Conservation (phyloP, 345 rosid species). For the Sisymbrium altissimum region DNA sequence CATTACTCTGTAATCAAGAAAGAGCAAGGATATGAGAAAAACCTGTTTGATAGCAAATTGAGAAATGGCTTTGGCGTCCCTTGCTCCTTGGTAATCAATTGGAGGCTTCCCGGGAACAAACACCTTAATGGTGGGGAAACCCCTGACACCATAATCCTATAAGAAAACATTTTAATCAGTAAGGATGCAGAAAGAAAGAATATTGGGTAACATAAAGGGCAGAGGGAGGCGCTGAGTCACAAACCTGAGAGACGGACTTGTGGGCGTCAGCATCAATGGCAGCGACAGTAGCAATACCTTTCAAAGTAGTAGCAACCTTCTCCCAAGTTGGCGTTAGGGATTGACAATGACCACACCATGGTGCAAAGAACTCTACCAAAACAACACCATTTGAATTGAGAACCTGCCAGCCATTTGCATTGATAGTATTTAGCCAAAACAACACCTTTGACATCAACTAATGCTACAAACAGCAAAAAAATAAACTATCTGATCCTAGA, state of each 20-base stretch:
- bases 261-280: slow-evolving; percentile 96
- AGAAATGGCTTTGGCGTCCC: slow-evolving; percentile 82
- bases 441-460: background rate
- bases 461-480: too few relatives aligned
- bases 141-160: slow-evolving; percentile 85
- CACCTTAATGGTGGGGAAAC: slow-evolving; percentile 92
- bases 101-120: slow-evolving; percentile 88
- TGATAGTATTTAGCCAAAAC: background rate
- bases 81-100: slow-evolving; percentile 89
- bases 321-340: slow-evolving; percentile 93
- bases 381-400: slow-evolving; percentile 79
- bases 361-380: slow-evolving; percentile 93
- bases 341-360: slow-evolving; percentile 98
- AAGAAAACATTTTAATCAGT: background rate
- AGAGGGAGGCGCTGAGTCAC: background rate
- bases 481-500: too few relatives aligned
- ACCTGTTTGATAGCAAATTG: slow-evolving; percentile 74
- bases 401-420: slow-evolving; percentile 42
- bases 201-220: background rate
- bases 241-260: slow-evolving; percentile 89
- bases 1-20: background rate
- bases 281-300: slow-evolving; percentile 88
- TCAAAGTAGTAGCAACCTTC: slow-evolving; percentile 73
- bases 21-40: background rate
- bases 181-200: background rate